Evolutionary conservation across 2,329 filamentous ascomycete genomes (phyloP).

Genomic region (Aureobasidium vineae): DNA sequence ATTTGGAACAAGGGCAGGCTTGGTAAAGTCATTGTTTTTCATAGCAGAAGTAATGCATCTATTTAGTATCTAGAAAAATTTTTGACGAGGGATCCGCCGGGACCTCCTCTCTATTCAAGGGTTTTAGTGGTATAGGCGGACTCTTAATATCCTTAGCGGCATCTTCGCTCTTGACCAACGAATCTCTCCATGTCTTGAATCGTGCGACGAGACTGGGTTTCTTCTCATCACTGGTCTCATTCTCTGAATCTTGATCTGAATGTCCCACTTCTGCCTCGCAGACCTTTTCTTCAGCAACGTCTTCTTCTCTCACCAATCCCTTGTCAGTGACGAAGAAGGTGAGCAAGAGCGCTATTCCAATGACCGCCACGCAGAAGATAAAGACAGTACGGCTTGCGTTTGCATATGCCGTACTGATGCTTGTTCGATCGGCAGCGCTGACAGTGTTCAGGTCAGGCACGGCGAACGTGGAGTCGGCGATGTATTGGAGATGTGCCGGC

Average conservation of each 20-base stretch:
- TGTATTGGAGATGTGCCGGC: constrained; percentile 40
- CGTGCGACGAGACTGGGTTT: neutral
- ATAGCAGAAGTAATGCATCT: neutral
- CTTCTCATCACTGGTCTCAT: neutral
- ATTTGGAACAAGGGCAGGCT: neutral
- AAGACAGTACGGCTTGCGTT: constrained; percentile 57
- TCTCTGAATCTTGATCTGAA: neutral
- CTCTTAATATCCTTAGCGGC: neutral
- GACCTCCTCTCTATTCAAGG: neutral
- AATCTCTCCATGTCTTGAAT: constrained; percentile 9
- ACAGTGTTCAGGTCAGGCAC: constrained; percentile 38
- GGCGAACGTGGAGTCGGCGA: constrained; percentile 45
- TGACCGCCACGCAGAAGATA: constrained; percentile 55
- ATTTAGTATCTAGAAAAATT: neutral
- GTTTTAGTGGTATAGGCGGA: neutral
- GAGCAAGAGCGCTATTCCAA: constrained; percentile 48
- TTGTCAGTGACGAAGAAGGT: constrained; percentile 51
- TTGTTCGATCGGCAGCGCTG: constrained; percentile 39
- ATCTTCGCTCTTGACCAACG: neutral
- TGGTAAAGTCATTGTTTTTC: neutral
- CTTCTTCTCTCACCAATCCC: constrained; percentile 33
- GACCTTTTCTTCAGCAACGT: neutral
- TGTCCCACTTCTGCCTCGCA: neutral
- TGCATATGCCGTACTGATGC: constrained; percentile 53
- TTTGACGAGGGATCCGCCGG: neutral